Base-by-base conservation (phyloP, 331 rosid genomes). In the Telfairia occidentalis region DNA sequence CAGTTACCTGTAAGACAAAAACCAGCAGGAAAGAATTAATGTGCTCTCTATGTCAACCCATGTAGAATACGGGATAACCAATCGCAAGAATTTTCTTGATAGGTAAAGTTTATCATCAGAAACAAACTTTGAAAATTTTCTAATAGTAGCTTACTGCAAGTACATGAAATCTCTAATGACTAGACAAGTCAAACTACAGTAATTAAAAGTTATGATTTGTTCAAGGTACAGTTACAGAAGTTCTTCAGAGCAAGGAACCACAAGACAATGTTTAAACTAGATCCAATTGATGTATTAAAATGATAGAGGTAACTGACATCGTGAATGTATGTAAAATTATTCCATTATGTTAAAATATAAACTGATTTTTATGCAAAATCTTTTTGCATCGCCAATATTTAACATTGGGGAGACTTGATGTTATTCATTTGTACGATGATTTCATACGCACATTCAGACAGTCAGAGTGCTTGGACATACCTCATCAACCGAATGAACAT, bases 401-500 rank as follows among this genome's bases (percentile, higher is more conserved):
- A 19, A 0, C 54, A 67, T 10, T 66, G 45, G 46, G 42, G 21
- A 60, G 42, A 30, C 18, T 30, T 61, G 23, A 43, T 69, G 38
- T 23, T 24, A 69, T 24, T 40, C 35, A 66, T 66, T 66, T 70
- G 34, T 28, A 26, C 24, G 45, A 70, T 63, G 42, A 32, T 52
- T 18, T 26, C 21, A 28, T 43, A 57, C 9, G 2, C 23, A 54
- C 40, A 10, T 66, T 34, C 37, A 53, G 45, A 78, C 71, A 60
- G 52, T 46, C 52, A 65, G 57, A 53, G 43, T 76, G 48, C 40
- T 52, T 54, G 80, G 65, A 24, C 21, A 61, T 82, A 95, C 98
- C 97, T 90, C 97, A 81, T 90, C 96, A 52, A 95, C 97, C 19
- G 96, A 87, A 85, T 92, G 98, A 81, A 83, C 81, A 77, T 95